Conservation (phyloP, 2,329 filamentous ascomycete species). For the Colletotrichum lentis region DNA sequence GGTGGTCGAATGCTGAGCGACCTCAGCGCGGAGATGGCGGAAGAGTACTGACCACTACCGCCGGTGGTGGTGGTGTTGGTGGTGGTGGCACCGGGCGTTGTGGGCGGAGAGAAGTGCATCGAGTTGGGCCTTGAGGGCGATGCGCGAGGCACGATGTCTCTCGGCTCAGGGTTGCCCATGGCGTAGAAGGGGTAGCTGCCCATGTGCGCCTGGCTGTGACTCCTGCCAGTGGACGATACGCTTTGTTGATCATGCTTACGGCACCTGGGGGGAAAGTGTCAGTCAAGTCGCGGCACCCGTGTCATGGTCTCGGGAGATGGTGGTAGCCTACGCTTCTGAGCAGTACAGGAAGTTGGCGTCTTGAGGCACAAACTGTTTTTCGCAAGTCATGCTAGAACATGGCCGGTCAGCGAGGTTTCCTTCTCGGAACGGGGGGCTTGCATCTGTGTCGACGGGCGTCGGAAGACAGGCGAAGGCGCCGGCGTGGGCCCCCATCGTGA, state of each 20-base stretch:
- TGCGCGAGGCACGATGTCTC: conserved; percentile 70
- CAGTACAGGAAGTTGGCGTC: conserved; percentile 69
- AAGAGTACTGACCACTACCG: conserved; percentile 51
- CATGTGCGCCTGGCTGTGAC: conserved; percentile 24
- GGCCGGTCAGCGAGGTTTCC: conserved; percentile 43
- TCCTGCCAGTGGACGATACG: conserved; percentile 28
- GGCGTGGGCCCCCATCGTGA: conserved; percentile 45
- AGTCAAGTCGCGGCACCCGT: conserved; percentile 5
- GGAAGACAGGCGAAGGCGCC: conserved; percentile 34
- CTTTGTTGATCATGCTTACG: conserved; percentile 57
- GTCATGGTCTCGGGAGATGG: conserved; percentile 36
- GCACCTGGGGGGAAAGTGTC: conserved; percentile 52
- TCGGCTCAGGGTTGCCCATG: conserved; percentile 59
- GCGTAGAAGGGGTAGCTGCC: conserved; percentile 56
- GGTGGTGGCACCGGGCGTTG: conserved; percentile 49
- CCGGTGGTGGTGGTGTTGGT: conserved; percentile 41
- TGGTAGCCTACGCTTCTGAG: conserved; percentile 66
- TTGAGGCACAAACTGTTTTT: conserved; percentile 70
- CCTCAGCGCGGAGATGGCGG: conserved; percentile 64
- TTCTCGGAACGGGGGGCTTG: conserved; percentile 18
- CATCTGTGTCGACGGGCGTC: conserved; percentile 30
- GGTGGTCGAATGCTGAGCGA: conserved; percentile 63
- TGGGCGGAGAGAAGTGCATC: conserved; percentile 63
- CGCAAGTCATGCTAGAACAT: conserved; percentile 67
- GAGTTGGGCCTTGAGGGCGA: conserved; percentile 68